Evolutionary conservation across 202 grass and related monocot species (phyloP), one percentile per base, ranked within the genome.

Genomic region (Carex sylvatica): DNA sequence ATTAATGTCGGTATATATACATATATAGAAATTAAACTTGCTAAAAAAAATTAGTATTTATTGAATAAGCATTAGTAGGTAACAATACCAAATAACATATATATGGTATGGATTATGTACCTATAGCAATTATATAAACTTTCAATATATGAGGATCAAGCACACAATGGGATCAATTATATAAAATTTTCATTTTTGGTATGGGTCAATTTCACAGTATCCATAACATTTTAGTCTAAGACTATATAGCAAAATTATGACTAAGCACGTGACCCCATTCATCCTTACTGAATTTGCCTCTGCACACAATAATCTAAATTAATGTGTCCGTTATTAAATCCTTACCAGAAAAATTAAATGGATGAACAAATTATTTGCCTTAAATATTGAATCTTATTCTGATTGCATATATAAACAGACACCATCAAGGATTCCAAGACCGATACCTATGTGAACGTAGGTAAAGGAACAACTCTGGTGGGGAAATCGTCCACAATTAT

Each of bases 371-470:
- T 16, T 55, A 35, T 76, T 24, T 56, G 23, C 15, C 1, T 10
- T n/a, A 76, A 13, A 16, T 54, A 71, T n/a, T 56, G 13, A 55
- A 56, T 76, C 6, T 76, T 35, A 31, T 7, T n/a, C 33, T 76
- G 7, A 76, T 76, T 46, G 14, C 36, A 51, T n/a, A n/a, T n/a
- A n/a, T 13, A 51, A 55, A 82, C 66, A 82, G 85, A 65, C 61
- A 74, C 23, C 23, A 4, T 82, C 61, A 35, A 16, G 3, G 85
- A 87, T 54, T 53, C 79, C 67, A 66, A 86, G 40, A 64, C 78
- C 2, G 81, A 58, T 78, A 94, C 92, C 51, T 80, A 87, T n/a
- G 93, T 91, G 56, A 89, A 85, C 84, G 87, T 87, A 13, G 90
- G 88, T 35, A n/a, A 42, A 54, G 90, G 93, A 28, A 28, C 89